Base-by-base conservation (phyloP, 2,329 filamentous ascomycete genomes). In the Colletotrichum brevisporum region DNA sequence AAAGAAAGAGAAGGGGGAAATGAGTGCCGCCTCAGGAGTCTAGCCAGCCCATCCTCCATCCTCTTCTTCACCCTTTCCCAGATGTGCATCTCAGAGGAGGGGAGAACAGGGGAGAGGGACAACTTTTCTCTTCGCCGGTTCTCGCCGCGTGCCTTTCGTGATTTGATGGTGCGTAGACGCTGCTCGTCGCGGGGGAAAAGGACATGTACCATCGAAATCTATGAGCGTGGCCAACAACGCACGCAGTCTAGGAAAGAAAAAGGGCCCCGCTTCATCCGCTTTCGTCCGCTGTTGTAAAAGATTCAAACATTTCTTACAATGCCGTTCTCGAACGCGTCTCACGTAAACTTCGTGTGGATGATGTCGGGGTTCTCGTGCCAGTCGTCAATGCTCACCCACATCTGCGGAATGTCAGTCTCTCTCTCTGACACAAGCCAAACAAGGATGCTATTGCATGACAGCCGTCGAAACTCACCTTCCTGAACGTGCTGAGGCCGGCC, bases 311-410 rank as follows among this genome's bases (percentile, higher is more conserved):
- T 18, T n/a, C 18, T 47, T 16, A 6, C 47, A 13, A 50, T 36
- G 41, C 39, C 67, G 36, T 65, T 65, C 53, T 82, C 87, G 27
- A 31, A 50, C n/a, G 47, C 18, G 47, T 82, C 87, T 43, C 41
- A 98, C 76, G 94, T 95, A 82, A 98, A 97, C 83, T 97, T 98
- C 78, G 94, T 96, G 83, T 98, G 95, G 78, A 99, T 98, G 76
- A 99, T 96, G 78, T 99, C 95, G 18, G 96, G 96, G 79, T 99
- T 97, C 87, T 99, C 96, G 80, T 99, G 96, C 96, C 96, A 99
- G 85, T 99, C 96, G 78, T 98, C 96, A 79, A 97, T 95, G 83
- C 94, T 97, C 77, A 99, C 96, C 94, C 96, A 98, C 96, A 99
- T 99, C 95, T 97, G 79, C 36, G n/a, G 5, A 41, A 9, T 27